Evolutionary conservation across 2,329 filamentous ascomycete genomes (phyloP).

Genomic region (Fusarium falciforme): DNA sequence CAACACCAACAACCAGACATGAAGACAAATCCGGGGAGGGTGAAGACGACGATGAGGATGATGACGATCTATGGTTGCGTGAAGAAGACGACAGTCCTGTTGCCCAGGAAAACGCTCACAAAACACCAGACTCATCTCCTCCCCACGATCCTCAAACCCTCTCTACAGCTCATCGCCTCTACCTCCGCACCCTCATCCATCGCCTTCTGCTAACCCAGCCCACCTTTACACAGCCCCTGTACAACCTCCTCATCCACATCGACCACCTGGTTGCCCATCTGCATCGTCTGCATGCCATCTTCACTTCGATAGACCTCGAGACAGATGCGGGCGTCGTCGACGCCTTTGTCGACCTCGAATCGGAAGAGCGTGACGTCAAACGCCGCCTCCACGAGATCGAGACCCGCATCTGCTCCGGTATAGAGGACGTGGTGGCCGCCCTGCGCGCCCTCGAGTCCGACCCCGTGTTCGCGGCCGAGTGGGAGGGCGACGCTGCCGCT

Average conservation of each 20-base stretch:
- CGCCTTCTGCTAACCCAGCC: conserved; percentile 74
- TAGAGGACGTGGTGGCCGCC: conserved; percentile 73
- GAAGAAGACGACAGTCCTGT: conserved; percentile 17
- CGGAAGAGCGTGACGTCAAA: conserved; percentile 78
- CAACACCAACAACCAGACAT: conserved; percentile 35
- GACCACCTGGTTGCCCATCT: conserved; percentile 85
- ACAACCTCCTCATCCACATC: conserved; percentile 76
- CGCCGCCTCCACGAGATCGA: conserved; percentile 73
- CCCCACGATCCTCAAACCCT: conserved; percentile 86
- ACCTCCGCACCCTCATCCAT: conserved; percentile 75
- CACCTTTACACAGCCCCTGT: conserved; percentile 72
- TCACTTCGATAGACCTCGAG: conserved; percentile 83
- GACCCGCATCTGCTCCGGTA: conserved; percentile 71
- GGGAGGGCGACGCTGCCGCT: conserved; percentile 50
- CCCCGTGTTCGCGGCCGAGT: conserved; percentile 56
- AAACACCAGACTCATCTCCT: conserved; percentile 35
- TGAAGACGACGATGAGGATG: conserved; percentile 28
- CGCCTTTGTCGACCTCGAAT: conserved; percentile 75
- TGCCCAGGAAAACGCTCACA: conserved; percentile 34
- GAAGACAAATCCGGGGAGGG: conserved; percentile 12
- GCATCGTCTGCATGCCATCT: conserved; percentile 79
- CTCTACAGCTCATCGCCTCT: conserved; percentile 80
- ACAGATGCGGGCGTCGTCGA: conserved; percentile 85
- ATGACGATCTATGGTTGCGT: conserved; percentile 46
- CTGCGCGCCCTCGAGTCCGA: conserved; percentile 60